Evolutionary conservation across 768 basidiomycete species (phyloP), one percentile per base, ranked within the genome.

Genomic region (Hygrocybe punicea): DNA sequence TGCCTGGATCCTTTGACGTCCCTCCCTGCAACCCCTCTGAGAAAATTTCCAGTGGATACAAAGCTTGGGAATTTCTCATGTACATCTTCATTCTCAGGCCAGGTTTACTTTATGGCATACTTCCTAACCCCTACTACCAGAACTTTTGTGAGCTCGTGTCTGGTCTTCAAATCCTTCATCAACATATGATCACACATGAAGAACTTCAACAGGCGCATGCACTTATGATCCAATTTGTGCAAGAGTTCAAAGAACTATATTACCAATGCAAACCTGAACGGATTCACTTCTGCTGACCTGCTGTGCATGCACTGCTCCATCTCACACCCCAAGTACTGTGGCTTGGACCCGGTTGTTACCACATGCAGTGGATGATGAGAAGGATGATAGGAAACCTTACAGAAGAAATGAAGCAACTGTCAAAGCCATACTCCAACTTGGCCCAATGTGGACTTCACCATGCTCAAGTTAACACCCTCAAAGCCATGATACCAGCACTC

Each of bases 1-100:
- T 60, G 24, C 58, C 55, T 34, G 24, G 25, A 6, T 60, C 55
- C 3, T 70, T 62, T 60, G 66, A 65, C 44, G 44, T 56, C 0
- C 62, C 67, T 11, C 70, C 69, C 14, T 65, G 63, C 2, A 69
- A 72, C 45, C 60, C 60, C 7, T 67, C 68, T 4, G 64, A 0
- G 29, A 29, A 29, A 8, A 29, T 29, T 29, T 29, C 29, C 29
- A 29, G 29, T 8, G 8, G 29, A 29, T 78, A 76, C 58, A 76
- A 77, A 45, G 73, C 73, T 1, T 63, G 62, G 33, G 74, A 78
- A 54, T 78, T 52, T 35, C 56, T 63, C 2, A 45, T 61, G 0
- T 76, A 75, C 53, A 10, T 76, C 10, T 75, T 60, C 60, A 70
- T 72, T 0, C 67, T 56, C 1, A 47, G 55, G 11, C 58, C 55